Base-by-base conservation (phyloP, 2,329 filamentous ascomycete genomes). In the Aspergillus hiratsukae region DNA sequence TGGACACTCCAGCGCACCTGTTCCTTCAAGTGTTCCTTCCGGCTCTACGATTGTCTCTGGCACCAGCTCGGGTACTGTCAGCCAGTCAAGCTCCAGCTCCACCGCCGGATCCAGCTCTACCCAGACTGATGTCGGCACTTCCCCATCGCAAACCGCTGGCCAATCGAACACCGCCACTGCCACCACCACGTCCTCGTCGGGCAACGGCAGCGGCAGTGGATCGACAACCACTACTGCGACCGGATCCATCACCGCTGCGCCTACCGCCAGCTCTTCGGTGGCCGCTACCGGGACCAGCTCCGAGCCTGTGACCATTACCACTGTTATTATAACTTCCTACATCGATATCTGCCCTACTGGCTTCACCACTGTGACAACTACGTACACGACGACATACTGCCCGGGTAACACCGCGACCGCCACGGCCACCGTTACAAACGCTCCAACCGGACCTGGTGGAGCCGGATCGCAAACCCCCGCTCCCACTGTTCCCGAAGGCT, bases 331-430 rank as follows among this genome's bases (percentile, higher is more conserved):
- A 37, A 77, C 75, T 31, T 73, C 72, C 19, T 77, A 76, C 58
- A 68, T 70, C 7, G 70, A 73, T 51, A 72, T 77, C 60, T 77
- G 75, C 56, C 71, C 75, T 3, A 75, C 73, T 27, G 75, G 76
- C 5, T 76, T 73, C 61, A 76, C 71, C 40, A 76, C 72, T 5
- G 67, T 75, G 50, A 75, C 71, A 2, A 71, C 70, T 3, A 73
- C 72, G 0, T 66, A 70, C 48, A 76, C 74, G 9, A 73, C 71
- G 17, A 73, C 68, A 4, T 69, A 71, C 52, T 75, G 71, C 58
- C 71, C 73, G 3, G 69, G 65, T 17, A 59, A 48, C 5, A 58
- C 67, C 17, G 64, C 69, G n/a, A 68, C 69, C 4, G 61, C 68
- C 11, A 68, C 69, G 5, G 61, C 68, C 17, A 67, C 71, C 23